Evolutionary conservation across 495 filamentous ascomycete species (phyloP).

Genomic region (Xylaria acuta): DNA sequence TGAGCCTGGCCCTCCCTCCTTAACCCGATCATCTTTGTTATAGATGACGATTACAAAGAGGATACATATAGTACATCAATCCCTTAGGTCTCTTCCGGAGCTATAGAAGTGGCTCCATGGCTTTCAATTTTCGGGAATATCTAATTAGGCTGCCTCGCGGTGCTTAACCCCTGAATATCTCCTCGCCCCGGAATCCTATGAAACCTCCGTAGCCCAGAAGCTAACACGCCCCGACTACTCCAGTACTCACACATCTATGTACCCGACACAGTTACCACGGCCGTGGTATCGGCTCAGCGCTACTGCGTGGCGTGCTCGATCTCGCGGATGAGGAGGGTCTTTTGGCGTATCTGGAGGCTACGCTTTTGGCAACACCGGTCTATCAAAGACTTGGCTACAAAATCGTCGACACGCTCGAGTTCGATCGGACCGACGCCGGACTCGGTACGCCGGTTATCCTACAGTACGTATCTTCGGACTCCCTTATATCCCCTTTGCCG

Average conservation of each 20-base stretch:
- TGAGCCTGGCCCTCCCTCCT: slow-evolving; percentile 20
- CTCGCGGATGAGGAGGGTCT: slow-evolving; percentile 44
- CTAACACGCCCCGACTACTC: background rate
- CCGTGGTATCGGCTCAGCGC: slow-evolving; percentile 46
- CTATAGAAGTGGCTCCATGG: background rate
- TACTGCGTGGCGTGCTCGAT: slow-evolving; percentile 45
- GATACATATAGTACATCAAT: too few relatives aligned
- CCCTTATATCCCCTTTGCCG: background rate
- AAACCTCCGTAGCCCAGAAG: background rate
- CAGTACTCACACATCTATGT: slow-evolving; percentile 52
- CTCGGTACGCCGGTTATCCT: background rate
- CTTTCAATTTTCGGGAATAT: background rate
- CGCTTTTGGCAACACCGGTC: slow-evolving; percentile 46
- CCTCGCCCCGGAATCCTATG: background rate
- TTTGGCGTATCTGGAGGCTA: slow-evolving; percentile 52
- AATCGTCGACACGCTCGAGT: slow-evolving; percentile 35
- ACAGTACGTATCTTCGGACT: background rate
- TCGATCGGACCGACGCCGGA: slow-evolving; percentile 24
- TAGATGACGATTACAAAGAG: background rate
- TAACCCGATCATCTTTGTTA: background rate
- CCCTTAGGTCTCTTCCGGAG: too few relatives aligned
- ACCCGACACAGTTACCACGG: slow-evolving; percentile 50
- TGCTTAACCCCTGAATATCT: background rate
- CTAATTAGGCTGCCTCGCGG: background rate
- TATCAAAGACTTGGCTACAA: slow-evolving; percentile 52